These are phyloP conservation scores for Thielaviopsis punctulata DNA, from an alignment of 2,329 filamentous ascomycete species.

Conservation along the genomic window DNA sequence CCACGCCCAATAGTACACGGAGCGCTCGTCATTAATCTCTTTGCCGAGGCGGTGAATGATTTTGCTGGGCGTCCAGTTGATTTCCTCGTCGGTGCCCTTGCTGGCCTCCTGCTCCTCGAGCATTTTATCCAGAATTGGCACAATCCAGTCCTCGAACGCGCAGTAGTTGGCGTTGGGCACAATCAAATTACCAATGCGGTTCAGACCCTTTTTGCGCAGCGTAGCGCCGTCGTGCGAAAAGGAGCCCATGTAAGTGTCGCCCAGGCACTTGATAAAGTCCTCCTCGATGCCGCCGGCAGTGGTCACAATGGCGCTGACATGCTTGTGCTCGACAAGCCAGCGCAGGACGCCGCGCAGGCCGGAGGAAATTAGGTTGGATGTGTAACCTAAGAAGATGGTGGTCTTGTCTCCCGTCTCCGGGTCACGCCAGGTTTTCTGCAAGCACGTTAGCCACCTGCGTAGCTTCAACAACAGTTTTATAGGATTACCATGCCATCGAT, in stretches of 20 bases:
- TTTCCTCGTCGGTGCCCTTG: constrained; percentile 47
- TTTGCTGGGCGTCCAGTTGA: constrained; percentile 87
- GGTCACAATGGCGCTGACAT: constrained; percentile 85
- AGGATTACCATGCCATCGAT: constrained; percentile 78
- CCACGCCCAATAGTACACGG: constrained; percentile 93
- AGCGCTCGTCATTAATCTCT: constrained; percentile 84
- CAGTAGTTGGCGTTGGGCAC: constrained; percentile 95
- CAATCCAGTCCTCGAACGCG: constrained; percentile 91
- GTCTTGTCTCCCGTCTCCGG: constrained; percentile 62
- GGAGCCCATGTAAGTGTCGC: constrained; percentile 77
- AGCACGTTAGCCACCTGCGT: not conserved
- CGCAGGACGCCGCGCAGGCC: constrained; percentile 81
- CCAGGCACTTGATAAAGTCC: constrained; percentile 96
- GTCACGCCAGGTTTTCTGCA: constrained; percentile 58
- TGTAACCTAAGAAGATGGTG: constrained; percentile 95
- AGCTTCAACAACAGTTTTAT: not conserved
- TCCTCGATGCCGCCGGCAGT: constrained; percentile 93
- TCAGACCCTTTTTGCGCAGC: constrained; percentile 71
- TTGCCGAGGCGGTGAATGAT: constrained; percentile 78
- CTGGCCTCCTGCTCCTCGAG: constrained; percentile 79
- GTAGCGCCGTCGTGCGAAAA: constrained; percentile 63
- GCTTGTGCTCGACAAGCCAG: constrained; percentile 81
- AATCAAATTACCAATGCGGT: constrained; percentile 87
- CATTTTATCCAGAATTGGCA: constrained; percentile 90
- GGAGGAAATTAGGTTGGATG: constrained; percentile 92